Percentiles rank a stretch among this genome's conserved stretches.
phyloP scores from a whole-genome alignment of 2,329 filamentous ascomycete species.

The Ascochyta lentis region DNA sequence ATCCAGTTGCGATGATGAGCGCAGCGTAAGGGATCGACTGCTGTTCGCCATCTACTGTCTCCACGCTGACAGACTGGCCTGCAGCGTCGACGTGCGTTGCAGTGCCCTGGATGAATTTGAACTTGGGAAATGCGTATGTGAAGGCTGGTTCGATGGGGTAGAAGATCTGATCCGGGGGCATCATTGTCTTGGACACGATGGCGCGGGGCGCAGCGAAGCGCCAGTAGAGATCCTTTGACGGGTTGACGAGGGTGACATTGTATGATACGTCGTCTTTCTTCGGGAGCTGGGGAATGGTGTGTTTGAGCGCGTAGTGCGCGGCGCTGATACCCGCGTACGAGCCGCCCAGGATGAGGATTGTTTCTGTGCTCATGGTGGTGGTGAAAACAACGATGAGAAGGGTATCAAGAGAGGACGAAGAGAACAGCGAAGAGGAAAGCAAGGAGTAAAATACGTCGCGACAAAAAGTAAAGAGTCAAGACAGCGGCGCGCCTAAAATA shows the following conservation, averaged over 20 bases:
- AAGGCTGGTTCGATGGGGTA: slow-evolving; percentile 61
- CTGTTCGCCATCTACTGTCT: slow-evolving; percentile 42
- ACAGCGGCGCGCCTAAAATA: slow-evolving; percentile 18
- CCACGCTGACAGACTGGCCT: slow-evolving; percentile 53
- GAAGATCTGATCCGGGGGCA: slow-evolving; percentile 58
- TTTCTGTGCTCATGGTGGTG: slow-evolving; percentile 42
- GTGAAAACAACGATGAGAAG: not conserved
- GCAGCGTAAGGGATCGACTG: slow-evolving; percentile 57
- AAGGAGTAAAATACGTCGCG: slow-evolving; percentile 8
- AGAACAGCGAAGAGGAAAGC: slow-evolving; percentile 1
- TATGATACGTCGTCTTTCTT: slow-evolving; percentile 51
- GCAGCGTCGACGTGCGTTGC: slow-evolving; percentile 57
- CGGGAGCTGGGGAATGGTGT: slow-evolving; percentile 44
- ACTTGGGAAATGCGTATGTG: slow-evolving; percentile 56
- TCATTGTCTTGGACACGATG: slow-evolving; percentile 58
- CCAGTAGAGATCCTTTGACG: slow-evolving; percentile 62
- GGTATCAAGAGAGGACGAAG: slow-evolving; percentile 13
- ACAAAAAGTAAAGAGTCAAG: slow-evolving; percentile 12
- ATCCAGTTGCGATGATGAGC: slow-evolving; percentile 64
- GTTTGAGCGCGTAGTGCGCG: slow-evolving; percentile 46
- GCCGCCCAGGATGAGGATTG: slow-evolving; percentile 47
- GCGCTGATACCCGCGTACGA: slow-evolving; percentile 46
- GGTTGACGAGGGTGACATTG: slow-evolving; percentile 63
- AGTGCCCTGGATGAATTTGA: slow-evolving; percentile 60
- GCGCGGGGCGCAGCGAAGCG: slow-evolving; percentile 62